Conservation (phyloP, 352 stramenopile genomes). For the Halophytophthora polymorphica region DNA sequence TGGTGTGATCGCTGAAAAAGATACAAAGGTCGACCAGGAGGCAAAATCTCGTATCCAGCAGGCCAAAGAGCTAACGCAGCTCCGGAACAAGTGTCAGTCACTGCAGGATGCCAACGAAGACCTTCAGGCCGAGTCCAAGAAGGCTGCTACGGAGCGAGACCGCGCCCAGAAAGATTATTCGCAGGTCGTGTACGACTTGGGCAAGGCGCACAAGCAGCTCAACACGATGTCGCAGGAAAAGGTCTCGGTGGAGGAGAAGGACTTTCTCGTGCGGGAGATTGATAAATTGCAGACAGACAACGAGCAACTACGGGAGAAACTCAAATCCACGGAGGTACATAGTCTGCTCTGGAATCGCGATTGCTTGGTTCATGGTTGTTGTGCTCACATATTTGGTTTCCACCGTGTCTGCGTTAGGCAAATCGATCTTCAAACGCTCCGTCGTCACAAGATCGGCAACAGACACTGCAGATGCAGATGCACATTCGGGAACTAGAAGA, state of each 20-base stretch:
- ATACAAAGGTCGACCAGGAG: constrained; percentile 19
- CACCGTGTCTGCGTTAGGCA: neutral
- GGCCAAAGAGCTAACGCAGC: constrained; percentile 16
- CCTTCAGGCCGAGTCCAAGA: constrained; percentile 28
- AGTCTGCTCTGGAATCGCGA: neutral
- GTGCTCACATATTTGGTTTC: neutral
- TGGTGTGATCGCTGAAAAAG: constrained; percentile 18
- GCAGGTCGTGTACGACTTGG: constrained; percentile 46
- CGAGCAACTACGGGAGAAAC: constrained; percentile 22
- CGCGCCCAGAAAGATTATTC: constrained; percentile 46
- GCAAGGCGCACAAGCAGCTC: constrained; percentile 43
- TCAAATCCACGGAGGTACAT: constrained; percentile 26
- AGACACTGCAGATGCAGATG: constrained; percentile 14
- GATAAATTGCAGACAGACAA: constrained; percentile 31
- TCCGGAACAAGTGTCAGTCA: constrained; percentile 10
- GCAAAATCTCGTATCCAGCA: constrained; percentile 12
- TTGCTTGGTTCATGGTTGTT: neutral
- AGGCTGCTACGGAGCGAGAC: constrained; percentile 34
- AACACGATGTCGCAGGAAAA: constrained; percentile 36
- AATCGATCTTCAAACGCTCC: neutral
- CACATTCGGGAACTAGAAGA: constrained; percentile 32
- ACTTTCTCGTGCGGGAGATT: constrained; percentile 34
- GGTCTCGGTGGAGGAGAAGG: constrained; percentile 21
- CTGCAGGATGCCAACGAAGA: constrained; percentile 35
- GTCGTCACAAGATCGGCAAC: neutral